Conservation (phyloP, 2,329 filamentous ascomycete genomes). For the Monilinia fructicola region DNA sequence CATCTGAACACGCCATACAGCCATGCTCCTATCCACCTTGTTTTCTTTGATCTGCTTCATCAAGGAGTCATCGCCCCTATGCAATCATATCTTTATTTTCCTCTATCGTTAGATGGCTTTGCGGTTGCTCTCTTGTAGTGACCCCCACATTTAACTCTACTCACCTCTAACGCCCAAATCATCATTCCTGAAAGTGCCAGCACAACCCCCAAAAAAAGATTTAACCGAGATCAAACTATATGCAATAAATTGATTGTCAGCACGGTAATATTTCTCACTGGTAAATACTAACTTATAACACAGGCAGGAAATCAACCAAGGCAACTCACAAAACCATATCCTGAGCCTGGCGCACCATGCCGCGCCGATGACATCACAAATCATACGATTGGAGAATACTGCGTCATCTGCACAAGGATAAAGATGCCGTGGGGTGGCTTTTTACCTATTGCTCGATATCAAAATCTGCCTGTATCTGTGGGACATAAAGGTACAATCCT, state of each 20-base stretch:
- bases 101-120: not conserved
- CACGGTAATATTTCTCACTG: not conserved
- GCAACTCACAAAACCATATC: not conserved
- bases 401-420: not conserved
- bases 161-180: not conserved
- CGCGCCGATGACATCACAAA: not conserved
- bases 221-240: not conserved
- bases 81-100: not conserved
- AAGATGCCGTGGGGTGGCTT: conserved; percentile 7
- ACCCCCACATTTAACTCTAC: too few species aligned
- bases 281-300: not conserved
- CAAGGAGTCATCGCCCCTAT: not conserved
- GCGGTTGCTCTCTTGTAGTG: not conserved
- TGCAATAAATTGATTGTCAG: not conserved
- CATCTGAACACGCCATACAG: too few species aligned
- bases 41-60: not conserved
- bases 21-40: too few species aligned
- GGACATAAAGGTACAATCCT: not conserved
- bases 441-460: conserved; percentile 8
- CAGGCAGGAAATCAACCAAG: conserved; percentile 17
- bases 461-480: not conserved
- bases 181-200: too few species aligned
- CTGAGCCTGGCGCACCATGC: not conserved
- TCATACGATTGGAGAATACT: not conserved
- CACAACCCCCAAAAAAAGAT: not conserved